Conservation (phyloP, 805 yeast genomes). For the Saccharomyces paradoxus region DNA sequence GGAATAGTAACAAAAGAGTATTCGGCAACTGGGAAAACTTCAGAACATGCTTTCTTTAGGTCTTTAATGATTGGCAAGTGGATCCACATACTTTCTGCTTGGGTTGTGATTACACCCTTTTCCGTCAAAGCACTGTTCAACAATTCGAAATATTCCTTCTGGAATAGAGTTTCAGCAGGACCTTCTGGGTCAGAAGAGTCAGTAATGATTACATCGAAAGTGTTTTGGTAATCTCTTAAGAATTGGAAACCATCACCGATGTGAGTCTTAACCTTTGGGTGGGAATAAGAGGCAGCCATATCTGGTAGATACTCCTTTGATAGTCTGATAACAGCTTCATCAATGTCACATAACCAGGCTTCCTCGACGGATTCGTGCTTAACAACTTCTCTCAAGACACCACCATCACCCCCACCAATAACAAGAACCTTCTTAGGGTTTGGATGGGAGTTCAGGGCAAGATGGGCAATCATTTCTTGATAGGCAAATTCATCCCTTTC, state of each 20-base stretch:
- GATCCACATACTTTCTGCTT: conserved; percentile 92
- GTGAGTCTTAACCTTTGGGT: conserved; percentile 84
- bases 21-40: conserved; percentile 85
- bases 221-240: conserved; percentile 71
- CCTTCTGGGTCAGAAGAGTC: conserved; percentile 99
- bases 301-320: conserved; percentile 83
- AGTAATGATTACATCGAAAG: conserved; percentile 91
- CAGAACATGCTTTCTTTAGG: conserved; percentile 71
- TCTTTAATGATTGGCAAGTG: conserved; percentile 78
- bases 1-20: conserved; percentile 91
- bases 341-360: conserved; percentile 90
- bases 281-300: conserved; percentile 73
- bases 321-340: conserved; percentile 81
- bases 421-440: conserved; percentile 90
- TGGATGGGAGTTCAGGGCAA: conserved; percentile 88
- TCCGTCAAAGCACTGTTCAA: conserved; percentile 82
- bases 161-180: conserved; percentile 91
- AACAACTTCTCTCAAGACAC: conserved; percentile 89
- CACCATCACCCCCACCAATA: conserved; percentile 99
- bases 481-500: conserved; percentile 96
- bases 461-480: conserved; percentile 96
- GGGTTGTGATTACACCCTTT: conserved; percentile 86
- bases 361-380: conserved; percentile 82
- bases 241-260: conserved; percentile 98
- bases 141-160: conserved; percentile 81